These are phyloP conservation scores for Symbiotaphrina buchneri DNA, from an alignment of 495 filamentous ascomycete species.

Conservation along the genomic window DNA sequence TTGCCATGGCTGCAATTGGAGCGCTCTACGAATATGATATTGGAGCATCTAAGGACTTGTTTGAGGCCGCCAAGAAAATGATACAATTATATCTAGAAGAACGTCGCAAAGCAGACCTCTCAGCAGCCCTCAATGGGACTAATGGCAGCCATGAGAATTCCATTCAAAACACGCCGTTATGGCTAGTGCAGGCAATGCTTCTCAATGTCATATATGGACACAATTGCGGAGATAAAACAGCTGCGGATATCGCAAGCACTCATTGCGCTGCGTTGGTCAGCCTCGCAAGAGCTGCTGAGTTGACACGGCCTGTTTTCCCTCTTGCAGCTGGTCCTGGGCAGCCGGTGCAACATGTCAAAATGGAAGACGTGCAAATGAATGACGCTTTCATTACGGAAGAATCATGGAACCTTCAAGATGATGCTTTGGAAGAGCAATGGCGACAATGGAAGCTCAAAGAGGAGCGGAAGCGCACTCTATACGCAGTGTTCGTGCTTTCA, in stretches of 20 bases:
- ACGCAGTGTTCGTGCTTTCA: conserved; percentile 73
- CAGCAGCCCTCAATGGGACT: conserved; percentile 45
- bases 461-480: conserved; percentile 87
- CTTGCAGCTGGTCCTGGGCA: no score
- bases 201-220: conserved; percentile 93
- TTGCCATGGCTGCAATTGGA: conserved; percentile 92
- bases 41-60: conserved; percentile 59
- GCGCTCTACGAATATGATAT: conserved; percentile 83
- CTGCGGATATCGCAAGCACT: conserved; percentile 75
- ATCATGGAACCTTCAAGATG: conserved; percentile 3
- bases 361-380: conserved; percentile 19
- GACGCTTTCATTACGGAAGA: conserved; percentile 3
- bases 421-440: conserved; percentile 48
- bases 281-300: conserved; percentile 66
- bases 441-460: conserved; percentile 69
- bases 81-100: conserved; percentile 88
- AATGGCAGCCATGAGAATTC: conserved; percentile 38
- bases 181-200: conserved; percentile 97
- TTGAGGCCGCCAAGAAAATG: conserved; percentile 87
- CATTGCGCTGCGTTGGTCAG: conserved; percentile 83
- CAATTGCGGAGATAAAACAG: conserved; percentile 77
- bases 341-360: conserved; percentile 8
- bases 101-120: conserved; percentile 70
- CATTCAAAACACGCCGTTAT: conserved; percentile 65
- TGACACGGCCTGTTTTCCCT: conserved; percentile 35